phyloP scores from a whole-genome alignment of 192 early-diverging fungal genomes.

The Linnemannia hyalina region DNA sequence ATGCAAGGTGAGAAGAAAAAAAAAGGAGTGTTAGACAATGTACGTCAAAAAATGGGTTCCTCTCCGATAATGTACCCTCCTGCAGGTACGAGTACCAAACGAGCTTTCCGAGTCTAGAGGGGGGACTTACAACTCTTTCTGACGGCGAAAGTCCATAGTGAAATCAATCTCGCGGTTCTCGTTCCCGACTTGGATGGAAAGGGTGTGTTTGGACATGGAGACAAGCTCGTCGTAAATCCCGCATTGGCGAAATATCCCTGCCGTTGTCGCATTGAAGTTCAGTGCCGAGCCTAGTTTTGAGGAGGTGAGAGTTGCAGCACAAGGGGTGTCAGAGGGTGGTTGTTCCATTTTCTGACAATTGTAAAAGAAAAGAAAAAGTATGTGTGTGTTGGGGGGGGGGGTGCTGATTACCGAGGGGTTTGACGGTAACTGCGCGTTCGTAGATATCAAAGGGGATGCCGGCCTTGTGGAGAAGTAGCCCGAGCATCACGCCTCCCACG shows the following conservation, averaged over 20 bases:
- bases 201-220: background rate
- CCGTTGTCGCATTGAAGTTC: background rate
- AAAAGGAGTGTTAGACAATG: background rate
- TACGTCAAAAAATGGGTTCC: no score
- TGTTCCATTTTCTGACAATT: background rate
- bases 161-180: background rate
- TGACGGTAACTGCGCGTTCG: constrained; percentile 1
- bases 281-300: background rate
- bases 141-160: background rate
- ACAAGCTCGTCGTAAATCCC: background rate
- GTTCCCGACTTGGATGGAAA: background rate
- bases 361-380: background rate
- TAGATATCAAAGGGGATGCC: constrained; percentile 18
- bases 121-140: background rate
- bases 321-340: background rate
- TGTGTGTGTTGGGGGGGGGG: no score
- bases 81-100: background rate
- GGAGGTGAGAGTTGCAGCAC: no score
- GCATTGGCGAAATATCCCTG: background rate
- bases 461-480: constrained; percentile 18
- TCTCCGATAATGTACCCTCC: background rate
- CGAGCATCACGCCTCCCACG: constrained; percentile 24
- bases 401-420: constrained; percentile 15
- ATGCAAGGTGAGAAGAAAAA: background rate
- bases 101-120: background rate